Evolutionary conservation across 352 stramenopile species (phyloP).

Genomic region (Pythium utonaiense): DNA sequence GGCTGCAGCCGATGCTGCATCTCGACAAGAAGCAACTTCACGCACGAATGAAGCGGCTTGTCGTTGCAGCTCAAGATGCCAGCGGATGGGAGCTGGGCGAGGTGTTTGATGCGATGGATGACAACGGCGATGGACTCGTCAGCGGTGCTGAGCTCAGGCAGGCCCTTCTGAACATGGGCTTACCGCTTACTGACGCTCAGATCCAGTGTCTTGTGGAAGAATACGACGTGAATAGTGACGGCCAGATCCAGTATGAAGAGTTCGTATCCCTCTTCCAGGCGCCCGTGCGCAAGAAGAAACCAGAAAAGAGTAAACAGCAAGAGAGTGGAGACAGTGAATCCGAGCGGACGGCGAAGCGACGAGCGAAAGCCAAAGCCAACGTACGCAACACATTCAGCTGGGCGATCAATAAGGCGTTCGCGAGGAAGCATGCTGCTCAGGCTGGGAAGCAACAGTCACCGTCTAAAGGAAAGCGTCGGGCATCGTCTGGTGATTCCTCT

Average conservation of each 20-base stretch:
- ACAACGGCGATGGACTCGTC: slow-evolving; percentile 52
- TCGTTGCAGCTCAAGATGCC: slow-evolving; percentile 32
- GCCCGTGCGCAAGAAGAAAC: slow-evolving; percentile 3
- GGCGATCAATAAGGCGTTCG: slow-evolving; percentile 69
- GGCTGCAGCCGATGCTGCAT: slow-evolving; percentile 64
- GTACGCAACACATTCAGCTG: slow-evolving; percentile 69
- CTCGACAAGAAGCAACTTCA: slow-evolving; percentile 58
- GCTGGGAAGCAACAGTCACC: slow-evolving; percentile 10
- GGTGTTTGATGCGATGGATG: slow-evolving; percentile 60
- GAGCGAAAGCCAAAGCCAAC: slow-evolving; percentile 37
- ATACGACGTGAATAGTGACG: slow-evolving; percentile 60
- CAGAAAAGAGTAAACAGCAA: slow-evolving; percentile 9
- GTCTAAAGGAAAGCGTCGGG: background rate
- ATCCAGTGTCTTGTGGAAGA: slow-evolving; percentile 58
- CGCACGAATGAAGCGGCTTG: slow-evolving; percentile 36
- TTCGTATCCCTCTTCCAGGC: slow-evolving; percentile 47
- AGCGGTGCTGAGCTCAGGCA: slow-evolving; percentile 50
- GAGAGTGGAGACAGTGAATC: slow-evolving; percentile 1
- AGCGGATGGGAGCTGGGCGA: slow-evolving; percentile 50
- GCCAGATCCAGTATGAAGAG: slow-evolving; percentile 57
- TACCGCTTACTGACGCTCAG: slow-evolving; percentile 64
- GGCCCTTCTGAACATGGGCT: slow-evolving; percentile 53
- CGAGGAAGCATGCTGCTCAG: slow-evolving; percentile 38
- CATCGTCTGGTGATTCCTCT: slow-evolving; percentile 17
- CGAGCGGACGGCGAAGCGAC: background rate